Conservation (phyloP, 805 yeast species). For the Lachancea dasiensis region DNA sequence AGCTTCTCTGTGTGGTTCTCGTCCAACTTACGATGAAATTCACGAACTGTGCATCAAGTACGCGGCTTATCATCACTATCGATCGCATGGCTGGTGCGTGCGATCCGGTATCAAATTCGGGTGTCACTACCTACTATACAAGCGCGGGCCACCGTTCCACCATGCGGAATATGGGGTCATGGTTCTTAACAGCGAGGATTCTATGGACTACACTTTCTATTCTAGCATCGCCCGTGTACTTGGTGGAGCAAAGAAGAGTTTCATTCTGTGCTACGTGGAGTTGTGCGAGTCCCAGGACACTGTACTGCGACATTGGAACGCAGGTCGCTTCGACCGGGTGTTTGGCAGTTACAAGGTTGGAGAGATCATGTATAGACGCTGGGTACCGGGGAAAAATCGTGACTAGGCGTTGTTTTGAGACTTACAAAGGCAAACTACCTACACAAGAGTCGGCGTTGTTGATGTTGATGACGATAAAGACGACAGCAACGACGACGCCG, state of each 20-base stretch:
- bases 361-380: conserved; percentile 68
- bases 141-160: conserved; percentile 89
- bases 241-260: conserved; percentile 77
- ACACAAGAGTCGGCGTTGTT: neutral
- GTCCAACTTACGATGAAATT: conserved; percentile 20
- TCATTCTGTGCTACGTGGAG: conserved; percentile 64
- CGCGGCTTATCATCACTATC: conserved; percentile 76
- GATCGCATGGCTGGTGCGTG: conserved; percentile 92
- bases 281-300: conserved; percentile 37
- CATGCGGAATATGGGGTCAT: conserved; percentile 84
- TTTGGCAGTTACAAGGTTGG: conserved; percentile 45
- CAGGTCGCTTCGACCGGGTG: conserved; percentile 15
- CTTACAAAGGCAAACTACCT: too few relatives aligned
- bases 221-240: conserved; percentile 73
- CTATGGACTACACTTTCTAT: conserved; percentile 51
- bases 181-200: conserved; percentile 21
- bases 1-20: conserved; percentile 16
- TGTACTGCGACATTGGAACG: conserved; percentile 23
- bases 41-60: conserved; percentile 48
- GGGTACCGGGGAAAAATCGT: conserved; percentile 82
- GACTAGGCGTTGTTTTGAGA: too few relatives aligned
- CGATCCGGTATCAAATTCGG: conserved; percentile 91
- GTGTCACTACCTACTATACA: conserved; percentile 73
- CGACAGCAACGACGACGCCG: too few relatives aligned
- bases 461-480: neutral